Base-by-base conservation (phyloP, 208 protist genomes). In the Acanthamoeba triangularis region DNA sequence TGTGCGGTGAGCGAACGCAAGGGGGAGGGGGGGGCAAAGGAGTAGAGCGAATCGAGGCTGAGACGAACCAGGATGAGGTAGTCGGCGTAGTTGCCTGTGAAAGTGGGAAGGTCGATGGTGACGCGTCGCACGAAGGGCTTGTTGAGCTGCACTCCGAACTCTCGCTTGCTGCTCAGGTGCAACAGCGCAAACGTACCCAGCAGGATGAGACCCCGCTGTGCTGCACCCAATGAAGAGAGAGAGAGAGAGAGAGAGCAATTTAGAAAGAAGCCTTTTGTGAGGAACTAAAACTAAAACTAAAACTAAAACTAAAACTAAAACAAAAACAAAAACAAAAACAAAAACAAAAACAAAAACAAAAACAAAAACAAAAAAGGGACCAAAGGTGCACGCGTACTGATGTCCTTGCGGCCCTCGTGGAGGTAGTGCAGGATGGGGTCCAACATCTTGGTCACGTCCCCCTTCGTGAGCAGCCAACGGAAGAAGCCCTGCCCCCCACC, bases 111-210 rank as follows among this genome's bases (percentile, higher is more conserved):
- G 33, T 37, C 33, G 25, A 90, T 90, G 47, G 80, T 65, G n/a
- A 90, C n/a, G 28, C 44, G 23, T 11, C 52, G 80, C 25, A 35
- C 44, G 80, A 65, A 90, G n/a, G 80, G 80, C n/a, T 90, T 52
- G 80, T 90, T 90, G 18, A 90, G 80, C 80, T 90, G 80, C 25
- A 90, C 80, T 52, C n/a, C 80, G 33, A 90, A 90, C 80, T 90
- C 47, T 7, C 80, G 41, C 44, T 90, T 35, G 44, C 80, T 35
- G 52, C 80, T 90, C 80, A 90, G 7, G 47, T 41, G n/a, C 13
- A 90, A 59, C 35, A 90, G 41, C 23, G n/a, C n/a, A 59, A 90
- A 90, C 25, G 52, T 63, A 18, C 80, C 80, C n/a, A 90, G n/a
- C n/a, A 35, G 44, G 35, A 90, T 56, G n/a, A 90, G 44, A 7